phyloP scores from a whole-genome alignment of 2,329 filamentous ascomycete genomes.

The Fusarium buxicola region DNA sequence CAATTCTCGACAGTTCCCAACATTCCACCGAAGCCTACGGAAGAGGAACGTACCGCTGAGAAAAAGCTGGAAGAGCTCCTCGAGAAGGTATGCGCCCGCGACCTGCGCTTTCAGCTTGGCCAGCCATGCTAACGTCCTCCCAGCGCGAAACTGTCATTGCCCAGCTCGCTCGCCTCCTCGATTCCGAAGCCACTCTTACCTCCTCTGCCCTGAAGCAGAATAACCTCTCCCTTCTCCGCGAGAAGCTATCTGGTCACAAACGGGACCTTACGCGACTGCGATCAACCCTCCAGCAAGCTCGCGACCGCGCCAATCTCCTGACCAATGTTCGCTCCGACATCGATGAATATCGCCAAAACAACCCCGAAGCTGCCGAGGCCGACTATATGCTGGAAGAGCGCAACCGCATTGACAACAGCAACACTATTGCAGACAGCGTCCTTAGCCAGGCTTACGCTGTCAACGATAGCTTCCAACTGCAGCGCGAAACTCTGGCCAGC shows the following conservation, averaged over 20 bases:
- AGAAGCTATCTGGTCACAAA: conserved; percentile 88
- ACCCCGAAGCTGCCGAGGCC: conserved; percentile 85
- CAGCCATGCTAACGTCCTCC: conserved; percentile 22
- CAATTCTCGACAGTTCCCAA: conserved; percentile 86
- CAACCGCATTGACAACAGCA: conserved; percentile 84
- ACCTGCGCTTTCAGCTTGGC: neutral
- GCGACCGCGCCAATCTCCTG: conserved; percentile 89
- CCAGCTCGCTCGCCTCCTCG: conserved; percentile 88
- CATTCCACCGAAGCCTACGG: conserved; percentile 83
- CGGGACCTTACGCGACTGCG: conserved; percentile 83
- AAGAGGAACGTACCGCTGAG: conserved; percentile 86
- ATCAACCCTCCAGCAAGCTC: conserved; percentile 77
- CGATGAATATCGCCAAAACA: conserved; percentile 83
- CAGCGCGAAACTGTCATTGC: conserved; percentile 85
- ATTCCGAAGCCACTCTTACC: conserved; percentile 88
- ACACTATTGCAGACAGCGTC: conserved; percentile 89
- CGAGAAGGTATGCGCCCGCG: conserved; percentile 70
- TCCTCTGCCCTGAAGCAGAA: conserved; percentile 97
- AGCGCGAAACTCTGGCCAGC: conserved; percentile 87
- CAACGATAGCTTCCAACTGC: conserved; percentile 88
- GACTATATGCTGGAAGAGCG: conserved; percentile 98
- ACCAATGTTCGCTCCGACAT: conserved; percentile 93
- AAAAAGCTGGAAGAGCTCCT: conserved; percentile 85
- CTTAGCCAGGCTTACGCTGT: conserved; percentile 96
- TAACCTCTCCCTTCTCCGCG: conserved; percentile 90